Evolutionary conservation across 805 yeast genomes (phyloP).

Genomic region (Lipomyces spencermartinsiae): DNA sequence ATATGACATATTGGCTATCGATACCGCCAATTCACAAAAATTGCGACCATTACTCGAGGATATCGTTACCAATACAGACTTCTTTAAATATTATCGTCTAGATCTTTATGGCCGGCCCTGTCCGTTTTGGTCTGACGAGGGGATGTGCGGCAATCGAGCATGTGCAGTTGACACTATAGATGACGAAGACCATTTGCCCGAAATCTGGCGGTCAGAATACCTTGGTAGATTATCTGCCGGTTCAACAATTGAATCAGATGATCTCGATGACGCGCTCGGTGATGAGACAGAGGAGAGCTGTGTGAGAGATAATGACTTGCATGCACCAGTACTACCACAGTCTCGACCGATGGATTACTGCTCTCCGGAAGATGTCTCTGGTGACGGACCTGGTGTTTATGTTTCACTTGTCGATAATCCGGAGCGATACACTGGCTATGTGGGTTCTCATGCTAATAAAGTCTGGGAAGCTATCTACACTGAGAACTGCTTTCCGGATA

Average conservation of each 20-base stretch:
- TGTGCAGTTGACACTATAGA: conserved; percentile 89
- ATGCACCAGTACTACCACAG: conserved; percentile 68
- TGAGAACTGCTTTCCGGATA: conserved; percentile 79
- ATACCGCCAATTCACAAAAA: conserved; percentile 54
- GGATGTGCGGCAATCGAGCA: conserved; percentile 83
- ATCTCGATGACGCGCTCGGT: conserved; percentile 48
- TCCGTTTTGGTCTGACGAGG: conserved; percentile 81
- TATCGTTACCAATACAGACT: conserved; percentile 68
- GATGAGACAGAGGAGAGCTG: conserved; percentile 43
- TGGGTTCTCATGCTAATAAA: conserved; percentile 88
- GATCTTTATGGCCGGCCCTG: conserved; percentile 75
- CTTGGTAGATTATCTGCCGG: conserved; percentile 56
- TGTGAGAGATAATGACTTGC: conserved; percentile 48
- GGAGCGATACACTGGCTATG: conserved; percentile 95
- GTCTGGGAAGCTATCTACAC: conserved; percentile 93
- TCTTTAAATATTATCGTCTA: conserved; percentile 85
- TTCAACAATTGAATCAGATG: conserved; percentile 46
- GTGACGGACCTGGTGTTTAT: conserved; percentile 58
- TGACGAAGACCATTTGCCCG: conserved; percentile 73
- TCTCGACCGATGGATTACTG: conserved; percentile 58
- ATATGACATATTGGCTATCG: conserved; percentile 49
- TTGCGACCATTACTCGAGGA: conserved; percentile 57
- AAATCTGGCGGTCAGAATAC: conserved; percentile 73
- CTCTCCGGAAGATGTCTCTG: conserved; percentile 50
- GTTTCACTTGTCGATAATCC: conserved; percentile 89